Evolutionary conservation across 1,284 basidiomycete species (phyloP), one percentile per base, ranked within the genome.

Genomic region (Trichosporon ovoides): DNA sequence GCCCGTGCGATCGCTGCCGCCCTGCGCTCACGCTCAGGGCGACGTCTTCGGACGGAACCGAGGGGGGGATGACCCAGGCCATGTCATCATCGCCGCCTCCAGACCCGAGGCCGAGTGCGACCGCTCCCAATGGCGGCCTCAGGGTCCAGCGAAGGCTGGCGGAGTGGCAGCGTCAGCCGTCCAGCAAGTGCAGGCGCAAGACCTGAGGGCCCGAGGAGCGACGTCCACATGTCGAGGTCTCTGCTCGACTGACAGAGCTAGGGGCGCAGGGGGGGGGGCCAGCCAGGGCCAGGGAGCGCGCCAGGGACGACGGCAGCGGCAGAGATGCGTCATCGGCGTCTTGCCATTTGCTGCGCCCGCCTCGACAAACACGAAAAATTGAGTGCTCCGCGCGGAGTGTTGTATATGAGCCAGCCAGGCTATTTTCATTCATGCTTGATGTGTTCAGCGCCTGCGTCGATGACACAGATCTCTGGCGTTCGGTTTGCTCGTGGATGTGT

Each of bases 341-440:
- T 24, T 46, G 40, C 13, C 40, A 46, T 46, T 46, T 46, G 40
- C 40, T 46, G 40, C 40, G 22, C 22, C 18, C 20, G 40, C 22
- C 22, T 46, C 24, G 40, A 46, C 40, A 24, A 24, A 12, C 35
- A 37, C 13, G 35, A 13, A n/a, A n/a, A n/a, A n/a, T n/a, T n/a
- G n/a, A n/a, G n/a, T n/a, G n/a, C n/a, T n/a, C n/a, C n/a, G n/a
- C n/a, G n/a, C n/a, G n/a, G n/a, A n/a, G n/a, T n/a, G 4, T 5
- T 16, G 12, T 16, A 12, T 13, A 24, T 24, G 22, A 37, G 22
- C 40, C 7, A 46, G 24, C 16, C 40, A 24, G 40, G 22, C 40
- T 46, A 46, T 46, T 46, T 46, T 24, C 20, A 46, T 46, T 24
- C 40, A 46, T 46, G 40, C 40, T 40, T 40, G 7, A 19, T 40